These are phyloP conservation scores for Curvularia sp. DNA, from an alignment of 2,329 filamentous ascomycete genomes.

Conservation along the genomic window DNA sequence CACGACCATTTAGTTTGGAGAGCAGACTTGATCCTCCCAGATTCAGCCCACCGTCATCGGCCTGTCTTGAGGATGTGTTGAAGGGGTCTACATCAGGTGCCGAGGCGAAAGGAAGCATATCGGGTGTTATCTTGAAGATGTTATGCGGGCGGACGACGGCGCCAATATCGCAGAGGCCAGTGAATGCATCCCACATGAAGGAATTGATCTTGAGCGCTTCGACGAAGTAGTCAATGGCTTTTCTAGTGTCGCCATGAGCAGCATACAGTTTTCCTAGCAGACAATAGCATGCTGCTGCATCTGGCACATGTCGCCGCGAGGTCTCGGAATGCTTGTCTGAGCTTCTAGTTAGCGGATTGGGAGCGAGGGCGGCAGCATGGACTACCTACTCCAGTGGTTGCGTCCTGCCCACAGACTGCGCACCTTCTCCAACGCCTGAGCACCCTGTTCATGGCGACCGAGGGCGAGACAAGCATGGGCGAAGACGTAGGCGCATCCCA, in stretches of 20 bases:
- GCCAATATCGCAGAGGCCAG: constrained; percentile 81
- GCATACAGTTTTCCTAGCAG: constrained; percentile 87
- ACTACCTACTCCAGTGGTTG: constrained; percentile 74
- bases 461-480: constrained; percentile 86
- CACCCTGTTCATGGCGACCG: constrained; percentile 80
- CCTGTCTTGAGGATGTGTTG: constrained; percentile 46
- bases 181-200: constrained; percentile 98
- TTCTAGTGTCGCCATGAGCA: constrained; percentile 78
- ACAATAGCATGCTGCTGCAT: constrained; percentile 82
- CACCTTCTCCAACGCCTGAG: constrained; percentile 82
- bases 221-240: constrained; percentile 85
- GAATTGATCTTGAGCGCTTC: constrained; percentile 89
- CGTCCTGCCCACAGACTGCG: constrained; percentile 76
- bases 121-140: constrained; percentile 79
- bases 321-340: constrained; percentile 76
- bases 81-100: constrained; percentile 56
- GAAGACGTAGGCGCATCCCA: constrained; percentile 90
- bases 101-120: constrained; percentile 59
- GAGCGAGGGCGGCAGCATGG: not conserved
- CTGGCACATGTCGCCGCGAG: constrained; percentile 75
- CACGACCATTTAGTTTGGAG: constrained; percentile 55
- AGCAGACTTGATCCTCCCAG: constrained; percentile 49
- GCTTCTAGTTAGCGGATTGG: constrained; percentile 20
- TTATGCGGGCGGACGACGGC: constrained; percentile 82
- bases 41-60: constrained; percentile 46